Conservation (phyloP, 192 early-diverging fungal species). For the Entomortierella beljakovae region DNA sequence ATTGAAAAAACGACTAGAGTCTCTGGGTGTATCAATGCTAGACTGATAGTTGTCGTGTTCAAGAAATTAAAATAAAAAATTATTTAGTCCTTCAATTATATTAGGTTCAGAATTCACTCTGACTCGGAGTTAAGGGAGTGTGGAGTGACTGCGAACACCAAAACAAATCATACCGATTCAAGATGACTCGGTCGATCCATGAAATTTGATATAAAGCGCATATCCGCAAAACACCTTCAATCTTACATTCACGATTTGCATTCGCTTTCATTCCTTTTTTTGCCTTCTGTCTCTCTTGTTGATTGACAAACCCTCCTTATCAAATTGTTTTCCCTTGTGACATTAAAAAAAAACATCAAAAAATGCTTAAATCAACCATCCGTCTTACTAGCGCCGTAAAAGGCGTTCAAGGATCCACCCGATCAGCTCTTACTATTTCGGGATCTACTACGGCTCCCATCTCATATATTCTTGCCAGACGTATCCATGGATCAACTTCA, state of each 20-base stretch:
- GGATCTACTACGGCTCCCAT: slow-evolving; percentile 2
- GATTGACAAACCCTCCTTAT: not conserved
- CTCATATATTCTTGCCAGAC: slow-evolving; percentile 10
- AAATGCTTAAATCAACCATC: slow-evolving; percentile 31
- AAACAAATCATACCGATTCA: not conserved
- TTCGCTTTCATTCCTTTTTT: not conserved
- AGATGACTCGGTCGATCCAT: slow-evolving; percentile 3
- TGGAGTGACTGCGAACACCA: not conserved
- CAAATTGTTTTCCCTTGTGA: not conserved
- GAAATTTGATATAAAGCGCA: not conserved
- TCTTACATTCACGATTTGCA: not conserved
- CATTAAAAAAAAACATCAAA: not conserved
- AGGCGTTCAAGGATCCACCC: not conserved
- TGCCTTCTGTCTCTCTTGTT: not conserved
- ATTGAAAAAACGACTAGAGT: slow-evolving; percentile 19
- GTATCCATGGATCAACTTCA: slow-evolving; percentile 24
- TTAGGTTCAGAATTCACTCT: no score
- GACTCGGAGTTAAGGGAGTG: no score
- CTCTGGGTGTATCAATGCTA: slow-evolving; percentile 24
- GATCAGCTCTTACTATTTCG: not conserved
- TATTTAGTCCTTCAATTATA: no score
- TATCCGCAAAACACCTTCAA: not conserved
- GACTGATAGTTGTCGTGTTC: slow-evolving; percentile 1
- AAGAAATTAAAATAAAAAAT: no score
- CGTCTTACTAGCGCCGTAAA: slow-evolving; percentile 16